Evolutionary conservation across 495 filamentous ascomycete species (phyloP).

Genomic region (Penicillium mononematosum): DNA sequence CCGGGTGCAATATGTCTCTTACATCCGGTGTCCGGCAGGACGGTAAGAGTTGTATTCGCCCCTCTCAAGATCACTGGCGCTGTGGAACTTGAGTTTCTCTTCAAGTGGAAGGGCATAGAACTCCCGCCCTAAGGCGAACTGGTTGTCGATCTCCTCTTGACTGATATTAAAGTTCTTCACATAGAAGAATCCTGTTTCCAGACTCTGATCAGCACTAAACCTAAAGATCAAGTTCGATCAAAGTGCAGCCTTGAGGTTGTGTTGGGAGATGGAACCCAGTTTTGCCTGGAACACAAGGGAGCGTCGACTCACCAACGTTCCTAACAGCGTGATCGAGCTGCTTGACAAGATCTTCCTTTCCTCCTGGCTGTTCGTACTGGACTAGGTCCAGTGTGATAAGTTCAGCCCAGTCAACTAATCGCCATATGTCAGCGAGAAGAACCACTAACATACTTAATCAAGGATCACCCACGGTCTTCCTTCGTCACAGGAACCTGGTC

Average conservation of each 20-base stretch:
- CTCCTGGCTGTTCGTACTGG: slow-evolving; percentile 49
- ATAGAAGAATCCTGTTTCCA: slow-evolving; percentile 49
- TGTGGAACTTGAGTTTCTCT: slow-evolving; percentile 54
- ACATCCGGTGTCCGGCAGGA: slow-evolving; percentile 47
- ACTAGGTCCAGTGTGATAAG: slow-evolving; percentile 55
- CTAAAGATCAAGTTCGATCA: not conserved
- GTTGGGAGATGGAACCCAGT: not conserved
- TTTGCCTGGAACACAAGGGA: no score
- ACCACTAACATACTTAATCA: not conserved
- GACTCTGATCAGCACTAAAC: not conserved
- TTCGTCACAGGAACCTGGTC: slow-evolving; percentile 50
- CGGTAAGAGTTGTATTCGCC: slow-evolving; percentile 47
- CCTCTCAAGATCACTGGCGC: slow-evolving; percentile 26
- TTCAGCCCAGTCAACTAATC: slow-evolving; percentile 53
- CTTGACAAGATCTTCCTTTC: slow-evolving; percentile 53
- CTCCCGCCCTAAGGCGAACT: slow-evolving; percentile 55
- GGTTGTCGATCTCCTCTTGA: slow-evolving; percentile 55
- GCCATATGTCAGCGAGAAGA: slow-evolving; percentile 6
- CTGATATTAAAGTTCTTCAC: slow-evolving; percentile 54
- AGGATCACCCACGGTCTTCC: slow-evolving; percentile 37
- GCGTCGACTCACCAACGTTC: slow-evolving; percentile 42
- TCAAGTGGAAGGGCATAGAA: slow-evolving; percentile 55
- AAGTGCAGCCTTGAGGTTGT: not conserved
- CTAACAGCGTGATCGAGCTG: slow-evolving; percentile 58
- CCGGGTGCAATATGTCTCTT: slow-evolving; percentile 1